Conservation (phyloP, 805 yeast species). For the Starmerella sp. region DNA sequence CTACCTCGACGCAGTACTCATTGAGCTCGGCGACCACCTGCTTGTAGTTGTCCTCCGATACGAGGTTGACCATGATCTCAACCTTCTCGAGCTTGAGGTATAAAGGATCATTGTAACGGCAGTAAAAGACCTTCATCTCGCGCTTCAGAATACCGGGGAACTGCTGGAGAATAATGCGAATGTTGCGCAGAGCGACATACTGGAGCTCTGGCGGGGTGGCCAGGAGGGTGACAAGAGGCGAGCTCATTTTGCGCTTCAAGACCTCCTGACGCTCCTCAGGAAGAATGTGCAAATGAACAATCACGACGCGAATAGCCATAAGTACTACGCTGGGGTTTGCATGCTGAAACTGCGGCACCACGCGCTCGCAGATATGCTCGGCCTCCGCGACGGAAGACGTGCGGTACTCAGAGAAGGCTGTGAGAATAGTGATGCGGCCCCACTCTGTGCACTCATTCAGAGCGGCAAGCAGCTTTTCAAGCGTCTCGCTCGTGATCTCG, state of each 20-base stretch:
- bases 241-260: constrained; percentile 58
- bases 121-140: constrained; percentile 80
- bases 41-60: constrained; percentile 50
- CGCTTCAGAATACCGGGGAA: constrained; percentile 68
- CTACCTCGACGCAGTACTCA: constrained; percentile 83
- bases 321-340: constrained; percentile 92
- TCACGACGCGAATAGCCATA: constrained; percentile 67
- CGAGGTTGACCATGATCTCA: constrained; percentile 72
- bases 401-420: constrained; percentile 64
- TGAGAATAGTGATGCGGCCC: constrained; percentile 88
- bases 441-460: constrained; percentile 97
- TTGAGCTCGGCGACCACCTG: constrained; percentile 64
- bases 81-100: constrained; percentile 89
- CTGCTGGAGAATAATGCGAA: constrained; percentile 76
- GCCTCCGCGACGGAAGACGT: constrained; percentile 55
- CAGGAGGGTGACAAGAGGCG: constrained; percentile 78
- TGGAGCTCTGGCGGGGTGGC: constrained; percentile 90
- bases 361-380: constrained; percentile 74
- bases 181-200: constrained; percentile 83
- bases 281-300: constrained; percentile 43
- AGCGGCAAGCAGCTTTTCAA: constrained; percentile 59
- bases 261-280: constrained; percentile 30
- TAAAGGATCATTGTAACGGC: constrained; percentile 83
- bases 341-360: constrained; percentile 90
- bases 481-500: constrained; percentile 31